Evolutionary conservation across 2,329 filamentous ascomycete genomes (phyloP), one percentile per base, ranked within the genome.

Genomic region (Pseudocercospora eumusae): DNA sequence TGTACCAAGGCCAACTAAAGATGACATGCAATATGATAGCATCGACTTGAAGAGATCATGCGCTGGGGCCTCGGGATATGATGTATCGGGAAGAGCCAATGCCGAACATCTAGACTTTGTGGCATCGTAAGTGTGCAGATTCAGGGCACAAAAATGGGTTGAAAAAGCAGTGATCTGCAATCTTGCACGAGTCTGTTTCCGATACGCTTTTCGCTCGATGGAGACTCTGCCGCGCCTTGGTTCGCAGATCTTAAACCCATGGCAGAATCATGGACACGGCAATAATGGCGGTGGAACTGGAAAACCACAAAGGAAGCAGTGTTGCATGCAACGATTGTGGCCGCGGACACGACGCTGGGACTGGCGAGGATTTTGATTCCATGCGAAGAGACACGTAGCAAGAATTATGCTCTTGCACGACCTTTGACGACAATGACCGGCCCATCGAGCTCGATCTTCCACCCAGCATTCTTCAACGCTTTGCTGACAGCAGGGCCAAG

Each of bases 401-500:
- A 40, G 36, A 40, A n/a, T 28, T n/a, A 52, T 28, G 25, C 15
- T 52, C 56, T 56, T 11, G 55, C 31, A 33, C 61, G 57, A 0
- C 93, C 93, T 10, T 80, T 86, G 15, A 97, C 85, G 55, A 87
- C 78, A 70, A 93, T 83, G 40, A 85, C 83, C 0, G 92, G 93
- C 27, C 85, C 87, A 47, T 86, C 83, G 49, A 89, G 82, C 73
- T 92, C 85, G 33, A 95, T 80, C 73, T 85, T 92, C 93, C 93
- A 98, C 0, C 92, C 92, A 63, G 93, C 90, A 49, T 85, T 83
- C 42, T 87, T 82, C 45, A 98, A 79, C 72, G 87, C 88, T 71
- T 86, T 88, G 52, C 84, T 87, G n/a, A 98, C 92, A 15, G 90
- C 89, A 60, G 89, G 88, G 4, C 92, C 88, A 62, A 98, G 75